Evolutionary conservation across 2,329 filamentous ascomycete genomes (phyloP), one percentile per base, ranked within the genome.

Genomic region (Diplodia intermedia): DNA sequence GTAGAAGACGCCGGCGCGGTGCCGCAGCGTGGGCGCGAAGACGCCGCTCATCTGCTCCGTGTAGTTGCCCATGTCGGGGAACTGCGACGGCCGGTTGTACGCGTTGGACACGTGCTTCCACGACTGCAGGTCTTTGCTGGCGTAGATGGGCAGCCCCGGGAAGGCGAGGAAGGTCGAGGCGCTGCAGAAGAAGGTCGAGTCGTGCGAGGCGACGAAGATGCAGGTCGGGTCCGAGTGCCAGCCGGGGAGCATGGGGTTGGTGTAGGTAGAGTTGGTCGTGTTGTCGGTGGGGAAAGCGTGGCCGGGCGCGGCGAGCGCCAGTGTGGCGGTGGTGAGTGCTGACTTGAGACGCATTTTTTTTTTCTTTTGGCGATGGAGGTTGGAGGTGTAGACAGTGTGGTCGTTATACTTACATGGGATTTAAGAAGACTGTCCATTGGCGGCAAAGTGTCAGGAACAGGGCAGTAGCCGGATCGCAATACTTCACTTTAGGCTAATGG

Each of bases 201-300:
- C 49, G 49, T 52, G 57, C 26, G 77, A 72, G 0, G 74, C 70
- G 11, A 83, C 78, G 50, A 79, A 77, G 31, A 81, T 76, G 68
- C 81, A 82, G 56, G 78, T 81, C 1, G 82, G 82, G 69, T 83
- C 82, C 0, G 82, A 79, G 56, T 82, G 76, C 65, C 79, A 84
- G 9, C 81, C 82, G 2, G 82, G 79, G 3, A 84, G 70, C n/a
- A 83, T 79, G 1, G 82, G 82, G 43, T 63, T 63, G 0, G 60
- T 63, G 60, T 63, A 63, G 26, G 60, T 66, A 0, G 50, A 65
- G 43, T 65, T 47, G 62, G n/a, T 3, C 69, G 50, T 53, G 23
- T 12, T 53, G 50, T 53, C 29, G 84, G 29, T 6, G 43, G 15
- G 23, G 6, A 31, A 31, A 6, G 26, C 1, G n/a, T 47, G 43